Evolutionary conservation across 768 basidiomycete species (phyloP).

Genomic region (Mycena latifolia): DNA sequence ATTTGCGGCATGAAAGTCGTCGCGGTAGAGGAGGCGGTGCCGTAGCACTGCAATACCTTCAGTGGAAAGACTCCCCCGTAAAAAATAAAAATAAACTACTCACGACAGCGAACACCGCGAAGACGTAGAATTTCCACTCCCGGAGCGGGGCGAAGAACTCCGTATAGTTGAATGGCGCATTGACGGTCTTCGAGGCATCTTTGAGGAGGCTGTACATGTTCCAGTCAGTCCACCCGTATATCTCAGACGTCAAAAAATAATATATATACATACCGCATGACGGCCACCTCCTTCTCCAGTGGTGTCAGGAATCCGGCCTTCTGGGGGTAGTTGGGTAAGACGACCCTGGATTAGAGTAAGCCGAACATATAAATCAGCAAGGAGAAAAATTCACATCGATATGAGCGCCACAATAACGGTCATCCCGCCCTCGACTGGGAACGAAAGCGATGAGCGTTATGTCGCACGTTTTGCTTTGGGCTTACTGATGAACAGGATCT

Average conservation of each 20-base stretch:
- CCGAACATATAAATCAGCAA: neutral
- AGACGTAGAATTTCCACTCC: conserved; percentile 13
- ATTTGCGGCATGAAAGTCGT: conserved; percentile 10
- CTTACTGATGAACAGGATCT: conserved; percentile 14
- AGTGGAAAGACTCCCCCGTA: neutral
- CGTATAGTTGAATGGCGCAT: neutral
- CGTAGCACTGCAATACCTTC: neutral
- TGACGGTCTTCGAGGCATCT: neutral
- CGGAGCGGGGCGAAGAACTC: conserved; percentile 8
- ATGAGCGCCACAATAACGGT: conserved; percentile 1
- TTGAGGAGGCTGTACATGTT: neutral
- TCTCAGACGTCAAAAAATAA: too few relatives aligned
- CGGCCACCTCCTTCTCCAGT: conserved; percentile 7
- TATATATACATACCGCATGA: conserved; percentile 1
- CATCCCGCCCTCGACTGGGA: neutral
- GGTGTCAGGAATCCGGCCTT: conserved; percentile 1
- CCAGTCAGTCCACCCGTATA: neutral
- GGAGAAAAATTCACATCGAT: neutral
- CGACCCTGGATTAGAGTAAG: neutral
- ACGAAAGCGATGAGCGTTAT: neutral
- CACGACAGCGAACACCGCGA: conserved; percentile 2
- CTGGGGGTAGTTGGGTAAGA: conserved; percentile 3
- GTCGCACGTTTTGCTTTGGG: too few relatives aligned
- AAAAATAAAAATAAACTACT: too few relatives aligned
- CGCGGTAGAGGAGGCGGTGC: neutral